phyloP scores from a whole-genome alignment of 805 yeast genomes.

The Teunomyces funiuensis region DNA sequence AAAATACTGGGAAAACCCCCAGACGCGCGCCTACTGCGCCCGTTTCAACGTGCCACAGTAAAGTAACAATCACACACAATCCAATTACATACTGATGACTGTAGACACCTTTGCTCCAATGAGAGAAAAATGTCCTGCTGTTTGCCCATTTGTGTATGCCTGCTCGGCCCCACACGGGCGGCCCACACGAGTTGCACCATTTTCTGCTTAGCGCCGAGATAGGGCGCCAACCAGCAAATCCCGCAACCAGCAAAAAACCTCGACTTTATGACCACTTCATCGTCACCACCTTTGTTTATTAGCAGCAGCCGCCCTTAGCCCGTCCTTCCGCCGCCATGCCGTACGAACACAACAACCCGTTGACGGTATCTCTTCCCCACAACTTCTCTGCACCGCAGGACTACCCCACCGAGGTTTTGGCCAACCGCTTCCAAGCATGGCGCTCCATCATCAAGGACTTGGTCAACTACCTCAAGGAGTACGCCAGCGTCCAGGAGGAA shows the following conservation, averaged over 20 bases:
- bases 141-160: too few relatives aligned
- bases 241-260: not conserved
- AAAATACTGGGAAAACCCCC: conserved; percentile 36
- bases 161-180: too few relatives aligned
- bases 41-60: conserved; percentile 19
- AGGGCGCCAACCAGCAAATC: not conserved
- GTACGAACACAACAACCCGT: conserved; percentile 28
- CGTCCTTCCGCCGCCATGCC: conserved; percentile 9
- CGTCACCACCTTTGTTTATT: not conserved
- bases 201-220: too few relatives aligned
- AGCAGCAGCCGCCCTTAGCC: not conserved
- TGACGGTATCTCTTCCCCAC: conserved; percentile 40
- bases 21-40: conserved; percentile 34
- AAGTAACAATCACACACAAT: too few relatives aligned
- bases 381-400: conserved; percentile 33
- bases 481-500: conserved; percentile 85
- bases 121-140: too few relatives aligned
- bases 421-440: conserved; percentile 85
- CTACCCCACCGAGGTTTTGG: conserved; percentile 81
- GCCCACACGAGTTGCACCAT: too few relatives aligned
- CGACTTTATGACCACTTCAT: not conserved
- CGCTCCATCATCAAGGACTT: conserved; percentile 73
- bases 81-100: not conserved
- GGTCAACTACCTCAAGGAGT: conserved; percentile 72
- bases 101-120: not conserved